Base-by-base conservation (phyloP, 2,329 filamentous ascomycete species). In the Acephala macrosclerotiorum region DNA sequence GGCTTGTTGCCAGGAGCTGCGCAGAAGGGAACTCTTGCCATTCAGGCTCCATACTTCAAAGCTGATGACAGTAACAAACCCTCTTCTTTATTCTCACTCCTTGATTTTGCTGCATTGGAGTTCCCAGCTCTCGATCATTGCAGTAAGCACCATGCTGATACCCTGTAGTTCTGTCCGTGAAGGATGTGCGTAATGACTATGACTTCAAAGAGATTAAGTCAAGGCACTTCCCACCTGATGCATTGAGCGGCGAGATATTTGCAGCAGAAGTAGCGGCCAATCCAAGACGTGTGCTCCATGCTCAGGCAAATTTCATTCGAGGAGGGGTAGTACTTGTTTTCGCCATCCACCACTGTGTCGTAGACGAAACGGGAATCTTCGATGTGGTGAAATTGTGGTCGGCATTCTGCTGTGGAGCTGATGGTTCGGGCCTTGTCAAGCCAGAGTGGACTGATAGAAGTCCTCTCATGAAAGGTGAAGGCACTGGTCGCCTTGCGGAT, bases 341-440 rank as follows among this genome's bases (percentile, higher is more conserved):
- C 22, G 33, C 55, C 25, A 49, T 60, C 18, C 40, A 60, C 22
- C 58, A 60, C 26, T 47, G 45, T 49, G 58, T 60, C n/a, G 40
- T 47, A 22, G 58, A 60, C 18, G 58, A 60, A 33, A 42, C 58
- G 26, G 58, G 58, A 9, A 51, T 60, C 29, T 60, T 60, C n/a
- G 33, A 47, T 47, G 33, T 60, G 16, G 45, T 60, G 42, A 60
- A 60, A 35, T 26, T 60, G 18, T 47, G 42, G 45, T 47, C 58
- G 14, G 16, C 58, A 12, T 60, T 47, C 26, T 60, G 58, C 42
- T 16, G 42, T n/a, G 58, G 58, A 20, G 58, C 25, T 35, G 58
- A 60, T 51, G 58, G 42, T 16, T 60, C 58, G 12, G 16, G 14
- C n/a, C 58, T 60, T 26, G 45, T 60, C 42, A 60, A 60, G 58